Base-by-base conservation (phyloP, 75 land plant genomes). In the Pinus tabuliformis region DNA sequence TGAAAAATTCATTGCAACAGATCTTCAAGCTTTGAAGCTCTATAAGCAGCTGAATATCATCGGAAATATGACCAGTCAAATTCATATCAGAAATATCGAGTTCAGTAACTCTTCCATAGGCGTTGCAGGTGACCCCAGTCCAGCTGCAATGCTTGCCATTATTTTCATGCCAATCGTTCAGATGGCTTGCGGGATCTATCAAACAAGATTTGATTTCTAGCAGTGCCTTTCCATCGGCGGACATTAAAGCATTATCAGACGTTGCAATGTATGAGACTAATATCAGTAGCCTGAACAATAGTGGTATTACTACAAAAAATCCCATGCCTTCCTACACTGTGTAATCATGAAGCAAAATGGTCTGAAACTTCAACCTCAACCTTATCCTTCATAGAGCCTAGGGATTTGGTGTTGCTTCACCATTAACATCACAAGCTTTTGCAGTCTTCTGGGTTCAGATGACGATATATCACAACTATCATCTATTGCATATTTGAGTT, bases 41-140 rank as follows among this genome's bases (percentile, higher is more conserved):
- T 5, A 28, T 5, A 3, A 92, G 77, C 17, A 22, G 7, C 9
- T 78, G 76, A 22, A 92, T 36, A 9, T 85, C 87, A 52, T 61
- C 83, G 13, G 88, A 76, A 20, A 93, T 42, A 1, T 12, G n/a
- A 26, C 95, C 95, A 33, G 82, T 79, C 73, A 95, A 83, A 80
- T 91, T 95, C 91, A 82, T 87, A 81, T 68, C 33, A 49, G 93
- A 87, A 52, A 95, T 81, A 71, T 91, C 85, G 11, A 93, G 81
- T 72, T 65, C 71, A 17, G 85, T 85, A n/a, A 92, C 89, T 21
- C 26, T n/a, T 13, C 90, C 86, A 26, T 49, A n/a, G 3, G 81
- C 20, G 76, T 77, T 79, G 86, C 96, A 93, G 11, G 15, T 28
- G 0, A 93, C 81, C 3, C 96, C 96, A 18, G 84, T 82, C 96